A percentile compares a stretch with the other conserved stretches of the same genome.
phyloP scores from a whole-genome alignment of 495 filamentous ascomycete species.

The Cladorrhinum samala region DNA sequence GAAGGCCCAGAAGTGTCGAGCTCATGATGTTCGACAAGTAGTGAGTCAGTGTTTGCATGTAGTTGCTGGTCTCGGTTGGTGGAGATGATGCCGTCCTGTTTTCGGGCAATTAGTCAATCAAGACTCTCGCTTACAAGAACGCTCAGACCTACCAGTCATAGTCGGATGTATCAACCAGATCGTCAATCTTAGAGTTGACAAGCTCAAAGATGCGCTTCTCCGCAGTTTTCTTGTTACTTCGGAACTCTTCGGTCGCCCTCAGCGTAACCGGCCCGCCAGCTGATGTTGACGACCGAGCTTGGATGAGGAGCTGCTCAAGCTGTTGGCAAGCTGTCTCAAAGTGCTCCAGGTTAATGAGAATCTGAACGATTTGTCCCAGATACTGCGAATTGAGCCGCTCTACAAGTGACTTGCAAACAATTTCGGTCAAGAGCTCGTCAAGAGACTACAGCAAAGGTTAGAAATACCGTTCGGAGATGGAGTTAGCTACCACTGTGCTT shows the following conservation, averaged over 20 bases:
- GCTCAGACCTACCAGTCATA: slow-evolving; percentile 73
- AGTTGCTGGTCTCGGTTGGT: slow-evolving; percentile 70
- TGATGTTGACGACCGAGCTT: slow-evolving; percentile 70
- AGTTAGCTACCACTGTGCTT: too few relatives aligned
- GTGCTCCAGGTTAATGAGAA: slow-evolving; percentile 93
- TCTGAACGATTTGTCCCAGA: slow-evolving; percentile 94
- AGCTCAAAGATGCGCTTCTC: slow-evolving; percentile 98
- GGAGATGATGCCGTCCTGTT: slow-evolving; percentile 55
- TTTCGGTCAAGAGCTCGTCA: slow-evolving; percentile 81
- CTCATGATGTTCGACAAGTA: slow-evolving; percentile 97
- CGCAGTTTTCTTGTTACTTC: slow-evolving; percentile 85
- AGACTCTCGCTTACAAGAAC: too few relatives aligned
- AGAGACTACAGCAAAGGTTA: slow-evolving; percentile 43
- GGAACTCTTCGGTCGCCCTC: slow-evolving; percentile 77
- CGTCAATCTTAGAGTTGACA: slow-evolving; percentile 97
- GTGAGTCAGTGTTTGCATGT: slow-evolving; percentile 86
- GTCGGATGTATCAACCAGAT: slow-evolving; percentile 91
- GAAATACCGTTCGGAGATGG: background rate
- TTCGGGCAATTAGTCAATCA: background rate
- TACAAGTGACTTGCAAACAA: slow-evolving; percentile 84
- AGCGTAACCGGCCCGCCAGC: slow-evolving; percentile 69
- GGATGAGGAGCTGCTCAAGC: slow-evolving; percentile 74
- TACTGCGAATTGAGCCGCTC: slow-evolving; percentile 88
- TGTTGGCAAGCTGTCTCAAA: slow-evolving; percentile 90
- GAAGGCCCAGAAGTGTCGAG: slow-evolving; percentile 82